A percentile compares a stretch with the other conserved stretches of the same genome.
These are phyloP conservation scores for Hemisphaericaspora subhashii DNA, from an alignment of 1,139 yeast genomes.

Conservation along the genomic window DNA sequence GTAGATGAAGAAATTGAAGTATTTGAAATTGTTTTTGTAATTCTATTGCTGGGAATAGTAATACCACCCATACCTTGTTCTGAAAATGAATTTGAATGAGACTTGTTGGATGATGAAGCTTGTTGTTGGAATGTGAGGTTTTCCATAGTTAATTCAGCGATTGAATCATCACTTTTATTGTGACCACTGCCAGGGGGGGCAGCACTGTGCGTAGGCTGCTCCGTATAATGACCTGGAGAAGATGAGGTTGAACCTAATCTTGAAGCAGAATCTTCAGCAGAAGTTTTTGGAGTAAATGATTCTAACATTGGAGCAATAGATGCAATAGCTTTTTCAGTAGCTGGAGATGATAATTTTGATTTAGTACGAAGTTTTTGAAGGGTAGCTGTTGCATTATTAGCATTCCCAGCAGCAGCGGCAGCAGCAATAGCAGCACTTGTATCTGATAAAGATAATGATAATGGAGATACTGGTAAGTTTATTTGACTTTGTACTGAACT, in stretches of 20 bases:
- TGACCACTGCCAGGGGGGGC: not conserved
- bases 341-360: conserved; percentile 18
- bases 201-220: no score
- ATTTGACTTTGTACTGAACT: not conserved
- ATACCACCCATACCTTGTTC: conserved; percentile 6
- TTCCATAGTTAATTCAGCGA: conserved; percentile 1
- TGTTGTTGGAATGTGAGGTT: conserved; percentile 3
- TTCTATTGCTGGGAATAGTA: conserved; percentile 10
- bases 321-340: conserved; percentile 63
- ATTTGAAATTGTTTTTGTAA: conserved; percentile 41
- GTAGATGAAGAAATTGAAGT: conserved; percentile 26
- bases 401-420: no score
- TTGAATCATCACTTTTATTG: conserved; percentile 15
- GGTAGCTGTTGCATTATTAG: not conserved
- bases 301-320: conserved; percentile 77
- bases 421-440: conserved; percentile 6
- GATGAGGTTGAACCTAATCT: conserved; percentile 24
- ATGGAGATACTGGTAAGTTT: conserved; percentile 32
- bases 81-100: conserved; percentile 12
- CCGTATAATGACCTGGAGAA: conserved; percentile 8
- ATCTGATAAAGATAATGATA: conserved; percentile 21
- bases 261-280: conserved; percentile 49
- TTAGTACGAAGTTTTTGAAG: conserved; percentile 2
- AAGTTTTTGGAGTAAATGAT: conserved; percentile 69
- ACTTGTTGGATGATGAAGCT: conserved; percentile 1